Evolutionary conservation across 2,329 filamentous ascomycete genomes (phyloP).

Genomic region (Ambrosiella beaveri): DNA sequence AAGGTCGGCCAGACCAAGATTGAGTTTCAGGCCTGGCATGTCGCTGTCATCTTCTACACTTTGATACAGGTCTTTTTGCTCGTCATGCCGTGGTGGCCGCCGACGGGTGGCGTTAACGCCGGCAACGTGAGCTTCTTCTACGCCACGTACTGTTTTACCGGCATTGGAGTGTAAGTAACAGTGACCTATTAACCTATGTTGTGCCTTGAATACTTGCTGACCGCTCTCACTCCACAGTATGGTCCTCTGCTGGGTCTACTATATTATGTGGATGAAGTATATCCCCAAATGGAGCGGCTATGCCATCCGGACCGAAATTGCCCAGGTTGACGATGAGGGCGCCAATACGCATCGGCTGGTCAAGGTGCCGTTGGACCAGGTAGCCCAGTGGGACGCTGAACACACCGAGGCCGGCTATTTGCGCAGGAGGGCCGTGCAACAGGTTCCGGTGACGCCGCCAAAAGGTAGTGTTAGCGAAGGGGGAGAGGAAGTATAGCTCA

Average conservation of each 20-base stretch:
- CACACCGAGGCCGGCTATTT: constrained; percentile 33
- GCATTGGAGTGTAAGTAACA: constrained; percentile 42
- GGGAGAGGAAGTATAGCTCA: not conserved
- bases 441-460: not conserved
- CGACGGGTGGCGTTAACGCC: constrained; percentile 36
- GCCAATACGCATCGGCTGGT: constrained; percentile 30
- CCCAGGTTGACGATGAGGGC: constrained; percentile 30
- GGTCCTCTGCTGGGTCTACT: constrained; percentile 37
- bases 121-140: constrained; percentile 61
- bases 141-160: constrained; percentile 47
- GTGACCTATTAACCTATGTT: not conserved
- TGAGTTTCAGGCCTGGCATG: constrained; percentile 42
- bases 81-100: constrained; percentile 57
- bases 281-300: constrained; percentile 38
- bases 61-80: constrained; percentile 43
- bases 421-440: constrained; percentile 5
- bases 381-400: constrained; percentile 38
- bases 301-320: constrained; percentile 34
- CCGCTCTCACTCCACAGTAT: constrained; percentile 22
- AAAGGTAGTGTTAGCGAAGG: not conserved
- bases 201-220: not conserved
- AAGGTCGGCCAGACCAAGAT: constrained; percentile 29
- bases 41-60: constrained; percentile 40
- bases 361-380: constrained; percentile 32
- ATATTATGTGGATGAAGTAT: constrained; percentile 38